Base-by-base conservation (phyloP, 352 stramenopile genomes). In the Nothophytophthora sp. region DNA sequence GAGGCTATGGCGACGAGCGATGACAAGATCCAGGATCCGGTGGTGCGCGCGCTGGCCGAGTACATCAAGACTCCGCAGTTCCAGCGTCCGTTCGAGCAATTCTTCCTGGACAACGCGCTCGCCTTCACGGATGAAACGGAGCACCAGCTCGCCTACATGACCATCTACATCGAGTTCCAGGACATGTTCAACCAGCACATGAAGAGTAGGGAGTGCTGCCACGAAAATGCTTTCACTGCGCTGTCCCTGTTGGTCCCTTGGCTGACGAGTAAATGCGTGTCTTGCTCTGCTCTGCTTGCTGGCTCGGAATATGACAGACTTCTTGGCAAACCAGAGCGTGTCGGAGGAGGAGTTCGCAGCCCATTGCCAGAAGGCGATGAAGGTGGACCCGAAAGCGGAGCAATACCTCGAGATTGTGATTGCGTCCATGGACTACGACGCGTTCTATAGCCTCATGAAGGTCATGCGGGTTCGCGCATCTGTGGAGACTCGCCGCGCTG, bases 341-440 rank as follows among this genome's bases (percentile, higher is more conserved):
- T 73, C 70, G 1, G 80, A 89, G 27, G 65, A 85, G 3, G 75
- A 86, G 47, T 91, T 91, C 41, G 61, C 34, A 13, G 61, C 71
- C 27, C 70, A 73, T 18, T 88, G 68, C 16, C 60, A 83, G 51
- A 61, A 69, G 20, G 71, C 70, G 29, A 77, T 87, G 37, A 80
- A 81, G 51, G 47, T 18, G 11, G 80, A 91, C 60, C 64, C 56
- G 11, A 84, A 81, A 18, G 73, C 77, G 3, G 72, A 85, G 36
- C 71, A 87, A 33, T 91, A 87, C 46, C 57, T 91, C 19, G 80
- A 89, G 32, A 79, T 91, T 13, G 80, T 91, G 45, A 61, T 89
- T 28, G 80, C 80, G 32, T 91, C 80, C 37, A 91, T 88, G 76
- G 76, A 89, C 55, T 89, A 89, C 50, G 63, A 86, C 27, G 77